Percentiles rank a stretch among this genome's conserved stretches.
Conservation (phyloP, 1,284 basidiomycete species). For the Fistulinella cinereoalba region DNA sequence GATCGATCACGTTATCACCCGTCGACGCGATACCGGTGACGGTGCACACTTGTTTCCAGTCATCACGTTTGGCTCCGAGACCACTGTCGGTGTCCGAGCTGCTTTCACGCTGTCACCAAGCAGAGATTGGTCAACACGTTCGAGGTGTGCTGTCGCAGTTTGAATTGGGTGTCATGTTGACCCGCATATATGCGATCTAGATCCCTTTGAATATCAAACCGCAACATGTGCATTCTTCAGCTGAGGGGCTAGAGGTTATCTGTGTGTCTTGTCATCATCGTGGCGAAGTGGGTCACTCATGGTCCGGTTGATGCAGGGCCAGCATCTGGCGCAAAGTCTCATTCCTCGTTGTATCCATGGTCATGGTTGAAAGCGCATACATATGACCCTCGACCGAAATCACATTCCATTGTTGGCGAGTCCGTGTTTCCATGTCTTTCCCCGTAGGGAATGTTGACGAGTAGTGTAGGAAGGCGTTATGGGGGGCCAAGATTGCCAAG, state of each 20-base stretch:
- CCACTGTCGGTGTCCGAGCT: slow-evolving; percentile 87
- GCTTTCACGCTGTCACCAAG: slow-evolving; percentile 88
- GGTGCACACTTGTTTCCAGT: slow-evolving; percentile 35
- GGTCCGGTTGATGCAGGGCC: slow-evolving; percentile 47
- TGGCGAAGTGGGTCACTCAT: slow-evolving; percentile 6
- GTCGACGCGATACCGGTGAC: neutral
- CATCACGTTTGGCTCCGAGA: slow-evolving; percentile 76
- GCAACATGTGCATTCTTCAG: slow-evolving; percentile 53
- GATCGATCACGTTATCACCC: neutral
- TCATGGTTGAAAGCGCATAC: slow-evolving; percentile 74
- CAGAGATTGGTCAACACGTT: slow-evolving; percentile 88
- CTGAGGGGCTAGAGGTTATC: slow-evolving; percentile 64
- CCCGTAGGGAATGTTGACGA: neutral
- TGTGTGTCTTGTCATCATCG: slow-evolving; percentile 41
- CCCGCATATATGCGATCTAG: slow-evolving; percentile 38
- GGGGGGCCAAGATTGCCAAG: slow-evolving; percentile 77
- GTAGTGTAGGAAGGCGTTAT: slow-evolving; percentile 62
- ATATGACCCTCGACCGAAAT: slow-evolving; percentile 62
- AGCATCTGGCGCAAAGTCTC: slow-evolving; percentile 45
- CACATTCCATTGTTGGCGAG: slow-evolving; percentile 37
- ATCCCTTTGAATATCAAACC: slow-evolving; percentile 76
- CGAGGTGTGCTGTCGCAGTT: slow-evolving; percentile 46
- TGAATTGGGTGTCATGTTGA: slow-evolving; percentile 1
- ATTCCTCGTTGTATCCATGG: slow-evolving; percentile 85
- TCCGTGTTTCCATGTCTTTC: slow-evolving; percentile 27